Percentiles rank a stretch among this genome's conserved stretches.
phyloP scores from a whole-genome alignment of 2,329 filamentous ascomycete genomes.

The Phoma sp. region DNA sequence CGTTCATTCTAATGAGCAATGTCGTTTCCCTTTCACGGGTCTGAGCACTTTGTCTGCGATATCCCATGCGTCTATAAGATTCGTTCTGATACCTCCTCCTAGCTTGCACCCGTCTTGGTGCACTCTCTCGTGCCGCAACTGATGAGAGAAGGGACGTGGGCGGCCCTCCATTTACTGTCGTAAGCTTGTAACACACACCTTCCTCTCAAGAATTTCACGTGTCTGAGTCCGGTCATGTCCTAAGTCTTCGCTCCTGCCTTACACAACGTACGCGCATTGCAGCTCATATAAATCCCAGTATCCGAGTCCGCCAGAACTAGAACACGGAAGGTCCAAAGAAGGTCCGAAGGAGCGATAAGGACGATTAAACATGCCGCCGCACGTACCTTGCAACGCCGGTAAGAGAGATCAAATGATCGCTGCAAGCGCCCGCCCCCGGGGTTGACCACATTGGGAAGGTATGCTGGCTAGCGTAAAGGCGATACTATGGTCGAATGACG shows the following conservation, averaged over 20 bases:
- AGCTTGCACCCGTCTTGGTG: neutral
- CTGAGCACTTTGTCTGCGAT: neutral
- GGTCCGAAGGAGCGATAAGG: slow-evolving; percentile 13
- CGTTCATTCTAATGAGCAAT: neutral
- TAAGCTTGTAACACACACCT: slow-evolving; percentile 5
- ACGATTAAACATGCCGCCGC: slow-evolving; percentile 2
- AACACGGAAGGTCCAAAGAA: slow-evolving; percentile 13
- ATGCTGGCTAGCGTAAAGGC: slow-evolving; percentile 8
- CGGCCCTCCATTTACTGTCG: neutral
- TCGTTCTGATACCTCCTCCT: neutral
- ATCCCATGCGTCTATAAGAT: neutral
- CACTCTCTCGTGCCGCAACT: slow-evolving; percentile 4
- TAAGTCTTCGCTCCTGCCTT: slow-evolving; percentile 14
- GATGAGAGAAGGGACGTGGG: neutral
- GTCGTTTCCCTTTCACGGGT: neutral
- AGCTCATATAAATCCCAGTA: slow-evolving; percentile 9
- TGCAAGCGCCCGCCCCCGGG: slow-evolving; percentile 15
- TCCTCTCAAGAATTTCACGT: slow-evolving; percentile 1
- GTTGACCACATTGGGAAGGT: slow-evolving; percentile 13
- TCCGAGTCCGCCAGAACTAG: slow-evolving; percentile 4
- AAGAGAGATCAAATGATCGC: slow-evolving; percentile 18
- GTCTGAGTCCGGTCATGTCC: neutral
- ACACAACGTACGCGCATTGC: slow-evolving; percentile 5
- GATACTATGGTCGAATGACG: neutral
- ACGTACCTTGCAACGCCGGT: slow-evolving; percentile 3